phyloP scores from a whole-genome alignment of 2,329 filamentous ascomycete genomes.

The Aspergillus fructus region DNA sequence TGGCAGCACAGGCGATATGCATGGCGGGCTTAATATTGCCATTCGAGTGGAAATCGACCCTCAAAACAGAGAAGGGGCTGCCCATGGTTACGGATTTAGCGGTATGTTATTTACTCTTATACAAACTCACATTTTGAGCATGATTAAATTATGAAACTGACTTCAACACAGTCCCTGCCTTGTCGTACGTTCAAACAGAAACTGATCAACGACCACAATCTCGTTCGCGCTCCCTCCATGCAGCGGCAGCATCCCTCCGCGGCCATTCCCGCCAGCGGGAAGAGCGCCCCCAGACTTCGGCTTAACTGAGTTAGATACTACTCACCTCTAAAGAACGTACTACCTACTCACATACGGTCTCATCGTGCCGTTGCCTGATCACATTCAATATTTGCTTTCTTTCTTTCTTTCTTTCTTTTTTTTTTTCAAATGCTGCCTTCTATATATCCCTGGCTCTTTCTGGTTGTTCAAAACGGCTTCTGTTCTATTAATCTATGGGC shows the following conservation, averaged over 20 bases:
- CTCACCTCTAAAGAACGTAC: neutral
- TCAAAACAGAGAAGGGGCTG: conserved; percentile 39
- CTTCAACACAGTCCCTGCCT: conserved; percentile 21
- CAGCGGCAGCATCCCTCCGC: conserved; percentile 12
- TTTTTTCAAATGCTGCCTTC: neutral
- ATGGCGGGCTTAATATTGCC: conserved; percentile 46
- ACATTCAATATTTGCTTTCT: neutral
- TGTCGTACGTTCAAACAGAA: conserved; percentile 15
- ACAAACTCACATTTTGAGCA: neutral
- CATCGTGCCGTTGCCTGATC: neutral
- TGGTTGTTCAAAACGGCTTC: neutral
- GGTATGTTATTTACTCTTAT: conserved; percentile 35
- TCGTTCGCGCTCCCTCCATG: conserved; percentile 15
- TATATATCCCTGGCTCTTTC: neutral
- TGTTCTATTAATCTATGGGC: neutral
- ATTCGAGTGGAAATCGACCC: conserved; percentile 50
- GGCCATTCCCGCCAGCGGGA: conserved; percentile 11
- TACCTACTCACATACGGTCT: neutral
- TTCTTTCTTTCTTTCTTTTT: conserved; percentile 17
- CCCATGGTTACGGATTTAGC: conserved; percentile 50
- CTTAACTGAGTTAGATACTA: neutral
- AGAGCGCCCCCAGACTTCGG: conserved; percentile 18
- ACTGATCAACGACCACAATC: conserved; percentile 14
- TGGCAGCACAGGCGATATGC: conserved; percentile 35
- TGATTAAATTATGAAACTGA: neutral